A percentile compares a stretch with the other conserved stretches of the same genome.
Conservation (phyloP, 495 filamentous ascomycete species). For the Lasiosphaeria miniovina region DNA sequence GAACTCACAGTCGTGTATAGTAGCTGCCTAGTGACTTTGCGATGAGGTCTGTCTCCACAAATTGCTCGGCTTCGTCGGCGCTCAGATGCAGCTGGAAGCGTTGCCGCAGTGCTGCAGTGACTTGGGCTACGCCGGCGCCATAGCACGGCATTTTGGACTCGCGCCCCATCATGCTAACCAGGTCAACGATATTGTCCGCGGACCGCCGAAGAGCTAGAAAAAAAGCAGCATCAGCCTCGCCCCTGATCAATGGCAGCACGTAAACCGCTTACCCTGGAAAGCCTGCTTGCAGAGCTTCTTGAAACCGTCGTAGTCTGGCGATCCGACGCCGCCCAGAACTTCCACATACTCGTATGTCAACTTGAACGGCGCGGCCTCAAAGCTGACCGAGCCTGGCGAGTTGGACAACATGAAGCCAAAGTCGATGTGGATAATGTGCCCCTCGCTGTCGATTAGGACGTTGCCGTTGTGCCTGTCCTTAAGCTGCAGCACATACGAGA, state of each 20-base stretch:
- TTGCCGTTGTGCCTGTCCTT: conserved; percentile 83
- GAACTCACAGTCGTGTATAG: conserved; percentile 66
- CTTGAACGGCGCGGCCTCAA: conserved; percentile 78
- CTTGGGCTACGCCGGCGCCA: conserved; percentile 58
- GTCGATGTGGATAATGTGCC: conserved; percentile 78
- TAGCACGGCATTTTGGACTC: conserved; percentile 78
- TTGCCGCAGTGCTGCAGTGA: conserved; percentile 58
- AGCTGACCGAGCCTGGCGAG: conserved; percentile 71
- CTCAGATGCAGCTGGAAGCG: conserved; percentile 72
- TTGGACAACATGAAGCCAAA: conserved; percentile 83
- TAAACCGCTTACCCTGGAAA: conserved; percentile 56
- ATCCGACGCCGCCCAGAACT: conserved; percentile 64
- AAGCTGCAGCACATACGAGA: conserved; percentile 71
- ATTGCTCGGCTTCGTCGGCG: conserved; percentile 67
- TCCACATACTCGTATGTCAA: conserved; percentile 76
- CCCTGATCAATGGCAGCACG: background rate
- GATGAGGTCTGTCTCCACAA: conserved; percentile 69
- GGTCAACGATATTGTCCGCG: conserved; percentile 67
- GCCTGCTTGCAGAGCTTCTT: conserved; percentile 70
- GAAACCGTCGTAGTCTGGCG: conserved; percentile 61
- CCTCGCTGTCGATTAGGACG: conserved; percentile 72
- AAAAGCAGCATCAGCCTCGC: background rate
- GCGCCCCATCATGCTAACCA: conserved; percentile 72
- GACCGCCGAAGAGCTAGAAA: conserved; percentile 59
- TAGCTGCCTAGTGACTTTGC: conserved; percentile 71